Percentiles rank a stretch among this genome's conserved stretches.
These are phyloP conservation scores for Helotiales sp. DNA, from an alignment of 2,329 filamentous ascomycete species.

Conservation along the genomic window DNA sequence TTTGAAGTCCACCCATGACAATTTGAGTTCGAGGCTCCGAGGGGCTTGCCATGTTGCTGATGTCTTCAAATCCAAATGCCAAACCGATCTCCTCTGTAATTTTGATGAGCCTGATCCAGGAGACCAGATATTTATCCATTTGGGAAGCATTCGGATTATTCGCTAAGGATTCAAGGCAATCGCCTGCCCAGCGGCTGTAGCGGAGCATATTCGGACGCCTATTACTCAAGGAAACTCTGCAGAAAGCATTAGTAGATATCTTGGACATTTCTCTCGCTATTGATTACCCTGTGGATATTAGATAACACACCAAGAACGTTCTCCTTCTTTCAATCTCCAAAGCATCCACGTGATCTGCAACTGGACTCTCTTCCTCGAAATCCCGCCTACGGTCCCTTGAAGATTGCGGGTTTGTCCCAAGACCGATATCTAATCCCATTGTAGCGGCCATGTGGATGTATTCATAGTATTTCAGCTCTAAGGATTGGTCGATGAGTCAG, in stretches of 20 bases:
- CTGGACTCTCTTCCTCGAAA: background rate
- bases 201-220: slow-evolving; percentile 49
- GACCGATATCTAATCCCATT: slow-evolving; percentile 46
- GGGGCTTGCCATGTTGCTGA: slow-evolving; percentile 48
- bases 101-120: slow-evolving; percentile 47
- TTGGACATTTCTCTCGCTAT: background rate
- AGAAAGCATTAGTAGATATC: background rate
- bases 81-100: slow-evolving; percentile 59
- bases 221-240: slow-evolving; percentile 47
- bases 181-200: slow-evolving; percentile 47
- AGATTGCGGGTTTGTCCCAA: slow-evolving; percentile 29
- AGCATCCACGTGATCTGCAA: slow-evolving; percentile 12
- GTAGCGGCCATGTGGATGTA: slow-evolving; percentile 55
- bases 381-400: slow-evolving; percentile 21
- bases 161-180: slow-evolving; percentile 48
- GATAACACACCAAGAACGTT: slow-evolving; percentile 46
- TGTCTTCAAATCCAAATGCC: slow-evolving; percentile 54
- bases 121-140: slow-evolving; percentile 45
- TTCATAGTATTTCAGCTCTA: slow-evolving; percentile 51
- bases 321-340: slow-evolving; percentile 44
- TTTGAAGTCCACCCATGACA: slow-evolving; percentile 55
- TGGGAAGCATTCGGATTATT: slow-evolving; percentile 41
- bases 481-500: background rate
- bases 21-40: slow-evolving; percentile 58
- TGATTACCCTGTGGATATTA: slow-evolving; percentile 41